A percentile compares a stretch with the other conserved stretches of the same genome.
phyloP scores from a whole-genome alignment of 345 rosid species.

The Eucalyptus sp. region DNA sequence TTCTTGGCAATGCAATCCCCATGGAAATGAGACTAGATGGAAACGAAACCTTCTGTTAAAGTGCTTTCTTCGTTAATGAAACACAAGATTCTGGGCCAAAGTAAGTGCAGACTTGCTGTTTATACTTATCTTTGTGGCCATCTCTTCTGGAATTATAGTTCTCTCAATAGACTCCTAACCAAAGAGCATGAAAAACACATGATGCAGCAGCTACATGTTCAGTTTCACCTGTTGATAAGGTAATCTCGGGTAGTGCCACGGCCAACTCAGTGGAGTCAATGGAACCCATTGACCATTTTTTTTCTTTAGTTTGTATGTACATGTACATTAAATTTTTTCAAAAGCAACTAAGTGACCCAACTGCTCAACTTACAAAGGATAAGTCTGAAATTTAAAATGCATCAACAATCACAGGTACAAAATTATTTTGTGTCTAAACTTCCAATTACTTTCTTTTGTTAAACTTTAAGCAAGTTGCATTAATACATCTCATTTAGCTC shows the following conservation, averaged over 20 bases:
- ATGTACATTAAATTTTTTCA: background rate
- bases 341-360: background rate
- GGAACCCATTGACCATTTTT: background rate
- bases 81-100: background rate
- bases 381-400: background rate
- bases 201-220: background rate
- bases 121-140: background rate
- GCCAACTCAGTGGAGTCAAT: background rate
- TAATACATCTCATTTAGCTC: background rate
- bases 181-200: background rate
- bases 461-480: background rate
- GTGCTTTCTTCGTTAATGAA: background rate
- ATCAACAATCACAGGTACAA: background rate
- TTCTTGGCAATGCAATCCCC: background rate
- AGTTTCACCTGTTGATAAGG: background rate
- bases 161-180: background rate
- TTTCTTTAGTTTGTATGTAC: background rate
- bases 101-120: background rate
- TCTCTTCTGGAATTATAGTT: background rate
- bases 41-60: background rate
- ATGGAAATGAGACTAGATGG: background rate
- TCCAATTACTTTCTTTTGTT: background rate
- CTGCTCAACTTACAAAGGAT: background rate
- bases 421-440: background rate
- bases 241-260: background rate